Evolutionary conservation across 768 basidiomycete genomes (phyloP).

Genomic region (Ramaria sp.): DNA sequence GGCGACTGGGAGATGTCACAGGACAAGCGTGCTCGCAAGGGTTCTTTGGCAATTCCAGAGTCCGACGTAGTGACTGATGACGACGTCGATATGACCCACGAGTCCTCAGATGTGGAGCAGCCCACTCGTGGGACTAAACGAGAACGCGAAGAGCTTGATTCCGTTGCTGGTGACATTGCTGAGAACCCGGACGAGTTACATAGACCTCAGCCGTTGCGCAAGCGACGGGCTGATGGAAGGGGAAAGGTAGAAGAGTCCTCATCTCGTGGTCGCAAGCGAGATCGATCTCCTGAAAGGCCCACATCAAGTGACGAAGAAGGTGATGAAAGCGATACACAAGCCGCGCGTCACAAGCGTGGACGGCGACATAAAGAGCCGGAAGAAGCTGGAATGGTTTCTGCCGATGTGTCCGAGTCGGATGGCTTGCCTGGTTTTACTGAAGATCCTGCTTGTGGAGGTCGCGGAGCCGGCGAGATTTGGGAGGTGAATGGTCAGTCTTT

Average conservation of each 20-base stretch:
- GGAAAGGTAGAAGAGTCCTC: slow-evolving; percentile 26
- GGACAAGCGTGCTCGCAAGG: slow-evolving; percentile 49
- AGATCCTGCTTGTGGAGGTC: slow-evolving; percentile 43
- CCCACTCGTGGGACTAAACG: slow-evolving; percentile 50
- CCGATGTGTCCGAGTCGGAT: slow-evolving; percentile 9
- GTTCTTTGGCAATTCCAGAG: slow-evolving; percentile 35
- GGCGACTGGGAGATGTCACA: slow-evolving; percentile 31
- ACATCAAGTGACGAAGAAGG: slow-evolving; percentile 19
- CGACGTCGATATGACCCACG: background rate
- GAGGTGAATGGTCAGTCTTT: slow-evolving; percentile 56
- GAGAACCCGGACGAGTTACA: background rate
- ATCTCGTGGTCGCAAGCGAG: slow-evolving; percentile 1
- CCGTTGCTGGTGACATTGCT: slow-evolving; percentile 19
- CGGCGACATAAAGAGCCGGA: background rate
- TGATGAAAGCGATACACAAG: slow-evolving; percentile 19
- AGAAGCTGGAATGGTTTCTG: background rate
- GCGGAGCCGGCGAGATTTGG: slow-evolving; percentile 69
- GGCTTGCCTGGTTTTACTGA: slow-evolving; percentile 37
- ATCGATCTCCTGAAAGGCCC: background rate
- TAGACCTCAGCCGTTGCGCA: slow-evolving; percentile 11
- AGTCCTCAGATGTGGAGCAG: slow-evolving; percentile 24
- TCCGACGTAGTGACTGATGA: slow-evolving; percentile 12
- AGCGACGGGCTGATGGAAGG: slow-evolving; percentile 15
- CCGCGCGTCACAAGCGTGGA: background rate
- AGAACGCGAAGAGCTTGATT: slow-evolving; percentile 44